A percentile compares a stretch with the other conserved stretches of the same genome.
These are phyloP conservation scores for Psophocarpus tetragonolobus DNA, from an alignment of 306 rosid species.

Conservation along the genomic window DNA sequence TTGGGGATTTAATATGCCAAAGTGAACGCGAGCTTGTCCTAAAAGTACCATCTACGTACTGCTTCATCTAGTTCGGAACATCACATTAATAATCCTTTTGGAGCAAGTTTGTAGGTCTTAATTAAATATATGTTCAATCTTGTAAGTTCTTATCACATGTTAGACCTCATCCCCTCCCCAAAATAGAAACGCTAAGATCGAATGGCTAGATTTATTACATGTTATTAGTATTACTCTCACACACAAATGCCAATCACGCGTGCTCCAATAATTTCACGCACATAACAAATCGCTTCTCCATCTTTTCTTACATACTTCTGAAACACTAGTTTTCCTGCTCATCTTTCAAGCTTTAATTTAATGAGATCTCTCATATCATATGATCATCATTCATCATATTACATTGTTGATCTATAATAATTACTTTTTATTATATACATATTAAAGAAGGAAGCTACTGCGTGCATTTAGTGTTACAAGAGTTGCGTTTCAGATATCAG, in stretches of 20 bases:
- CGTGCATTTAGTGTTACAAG: not conserved
- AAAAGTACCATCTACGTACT: slow-evolving; percentile 25
- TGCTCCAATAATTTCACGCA: not conserved
- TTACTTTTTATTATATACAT: not conserved
- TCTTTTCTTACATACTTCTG: not conserved
- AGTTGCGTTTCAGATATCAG: not conserved
- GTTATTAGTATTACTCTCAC: not conserved
- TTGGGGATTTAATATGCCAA: slow-evolving; percentile 4
- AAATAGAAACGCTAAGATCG: slow-evolving; percentile 3
- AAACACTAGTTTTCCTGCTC: not conserved
- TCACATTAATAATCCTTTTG: slow-evolving; percentile 18
- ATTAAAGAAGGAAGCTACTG: not conserved
- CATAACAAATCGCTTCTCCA: not conserved
- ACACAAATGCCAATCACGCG: not conserved
- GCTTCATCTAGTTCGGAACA: slow-evolving; percentile 24
- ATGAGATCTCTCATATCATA: not conserved
- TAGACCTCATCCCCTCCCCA: slow-evolving; percentile 1
- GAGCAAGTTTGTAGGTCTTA: slow-evolving; percentile 30
- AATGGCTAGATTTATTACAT: not conserved
- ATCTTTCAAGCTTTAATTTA: not conserved
- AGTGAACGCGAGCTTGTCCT: slow-evolving; percentile 18
- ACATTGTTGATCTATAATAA: not conserved
- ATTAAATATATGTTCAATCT: slow-evolving; percentile 32
- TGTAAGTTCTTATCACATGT: slow-evolving; percentile 19
- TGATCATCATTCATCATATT: not conserved